Evolutionary conservation across 805 yeast genomes (phyloP).

Genomic region (Saccharomycopsis sp.): DNA sequence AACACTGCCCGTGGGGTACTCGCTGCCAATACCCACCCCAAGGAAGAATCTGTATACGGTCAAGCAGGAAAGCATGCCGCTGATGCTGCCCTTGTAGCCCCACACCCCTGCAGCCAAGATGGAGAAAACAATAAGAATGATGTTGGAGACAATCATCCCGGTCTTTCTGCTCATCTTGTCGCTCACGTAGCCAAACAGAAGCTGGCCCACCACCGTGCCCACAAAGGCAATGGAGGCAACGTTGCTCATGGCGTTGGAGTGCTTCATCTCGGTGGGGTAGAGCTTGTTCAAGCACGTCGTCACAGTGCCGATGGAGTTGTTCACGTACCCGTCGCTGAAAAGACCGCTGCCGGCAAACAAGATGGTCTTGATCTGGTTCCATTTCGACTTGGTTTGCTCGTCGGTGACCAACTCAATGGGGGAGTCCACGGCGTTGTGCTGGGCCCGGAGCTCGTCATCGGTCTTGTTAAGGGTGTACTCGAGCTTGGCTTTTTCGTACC

Average conservation of each 20-base stretch:
- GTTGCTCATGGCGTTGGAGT: constrained; percentile 65
- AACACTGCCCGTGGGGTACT: constrained; percentile 88
- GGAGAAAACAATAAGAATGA: constrained; percentile 67
- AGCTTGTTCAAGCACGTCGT: constrained; percentile 59
- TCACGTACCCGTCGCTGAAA: constrained; percentile 89
- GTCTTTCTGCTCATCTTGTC: constrained; percentile 73
- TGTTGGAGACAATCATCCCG: constrained; percentile 76
- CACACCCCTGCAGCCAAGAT: constrained; percentile 78
- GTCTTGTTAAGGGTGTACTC: constrained; percentile 36
- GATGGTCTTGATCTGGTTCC: constrained; percentile 47
- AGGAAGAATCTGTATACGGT: constrained; percentile 80
- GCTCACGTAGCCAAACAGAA: constrained; percentile 69
- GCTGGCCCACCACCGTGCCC: constrained; percentile 85
- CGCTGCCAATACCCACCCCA: constrained; percentile 92
- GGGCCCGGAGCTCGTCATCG: constrained; percentile 25
- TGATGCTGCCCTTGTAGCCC: constrained; percentile 58
- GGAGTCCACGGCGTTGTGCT: constrained; percentile 21
- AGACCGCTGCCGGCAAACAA: constrained; percentile 86
- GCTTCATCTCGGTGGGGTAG: constrained; percentile 54
- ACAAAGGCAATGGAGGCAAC: constrained; percentile 84
- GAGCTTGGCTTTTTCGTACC: constrained; percentile 33
- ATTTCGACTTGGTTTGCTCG: constrained; percentile 21
- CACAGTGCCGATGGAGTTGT: constrained; percentile 74
- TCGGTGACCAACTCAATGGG: constrained; percentile 15
- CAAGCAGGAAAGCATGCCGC: constrained; percentile 76